These are phyloP conservation scores for Microthyrium microscopicum DNA, from an alignment of 2,329 filamentous ascomycete species.

Conservation along the genomic window DNA sequence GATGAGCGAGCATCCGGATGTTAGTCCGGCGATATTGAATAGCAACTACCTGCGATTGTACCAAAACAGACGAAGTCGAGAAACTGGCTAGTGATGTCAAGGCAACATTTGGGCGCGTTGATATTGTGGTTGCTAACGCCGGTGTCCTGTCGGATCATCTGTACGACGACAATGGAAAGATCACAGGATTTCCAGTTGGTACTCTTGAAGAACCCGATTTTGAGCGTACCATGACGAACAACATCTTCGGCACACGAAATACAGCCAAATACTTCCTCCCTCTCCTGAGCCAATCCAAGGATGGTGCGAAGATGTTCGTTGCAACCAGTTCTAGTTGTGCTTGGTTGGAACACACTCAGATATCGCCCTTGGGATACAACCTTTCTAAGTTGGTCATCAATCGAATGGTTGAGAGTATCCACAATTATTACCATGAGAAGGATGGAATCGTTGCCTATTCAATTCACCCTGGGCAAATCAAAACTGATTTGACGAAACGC, in stretches of 20 bases:
- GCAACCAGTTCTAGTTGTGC: constrained; percentile 6
- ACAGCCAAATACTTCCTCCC: constrained; percentile 8
- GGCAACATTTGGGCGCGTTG: constrained; percentile 6
- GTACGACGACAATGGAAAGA: constrained; percentile 1
- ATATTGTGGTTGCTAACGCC: constrained; percentile 8
- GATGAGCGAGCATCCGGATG: too few species aligned
- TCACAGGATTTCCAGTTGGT: constrained; percentile 3
- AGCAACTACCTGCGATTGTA: constrained; percentile 8
- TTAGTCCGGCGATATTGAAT: too few species aligned
- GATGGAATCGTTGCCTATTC: constrained; percentile 10
- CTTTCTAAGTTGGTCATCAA: constrained; percentile 10
- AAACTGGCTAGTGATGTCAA: constrained; percentile 6
- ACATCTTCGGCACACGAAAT: constrained; percentile 5
- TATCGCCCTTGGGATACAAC: constrained; percentile 7
- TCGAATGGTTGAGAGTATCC: constrained; percentile 10
- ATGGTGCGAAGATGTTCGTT: constrained; percentile 8
- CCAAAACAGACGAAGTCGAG: constrained; percentile 7
- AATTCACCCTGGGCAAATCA: constrained; percentile 11
- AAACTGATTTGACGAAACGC: too few species aligned
- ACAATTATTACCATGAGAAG: constrained; percentile 9
- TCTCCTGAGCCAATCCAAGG: constrained; percentile 7
- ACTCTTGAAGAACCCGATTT: constrained; percentile 9
- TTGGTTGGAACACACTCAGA: neutral
- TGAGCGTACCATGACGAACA: constrained; percentile 8
- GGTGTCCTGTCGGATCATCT: constrained; percentile 8